Evolutionary conservation across 2,329 filamentous ascomycete genomes (phyloP).

Genomic region (Colletotrichum godetiae): DNA sequence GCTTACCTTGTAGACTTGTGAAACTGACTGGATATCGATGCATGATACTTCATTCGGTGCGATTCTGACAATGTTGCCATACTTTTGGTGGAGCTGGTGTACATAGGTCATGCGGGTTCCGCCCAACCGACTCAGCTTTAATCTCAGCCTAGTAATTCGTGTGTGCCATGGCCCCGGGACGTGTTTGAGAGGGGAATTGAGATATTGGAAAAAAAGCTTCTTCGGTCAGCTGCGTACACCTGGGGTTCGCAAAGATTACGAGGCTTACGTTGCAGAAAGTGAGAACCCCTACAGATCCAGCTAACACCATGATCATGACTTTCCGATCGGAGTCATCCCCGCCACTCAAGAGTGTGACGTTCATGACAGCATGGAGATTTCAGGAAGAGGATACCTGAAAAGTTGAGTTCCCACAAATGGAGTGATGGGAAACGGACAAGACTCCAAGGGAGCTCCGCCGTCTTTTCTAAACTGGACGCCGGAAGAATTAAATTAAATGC

Average conservation of each 20-base stretch:
- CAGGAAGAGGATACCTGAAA: too few relatives aligned
- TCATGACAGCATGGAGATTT: neutral
- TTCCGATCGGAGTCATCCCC: neutral
- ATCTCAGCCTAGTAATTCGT: neutral
- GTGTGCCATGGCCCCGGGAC: neutral
- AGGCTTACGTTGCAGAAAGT: neutral
- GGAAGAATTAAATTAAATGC: neutral
- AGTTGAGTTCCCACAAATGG: too few relatives aligned
- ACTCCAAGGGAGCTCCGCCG: neutral
- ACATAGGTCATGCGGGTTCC: neutral
- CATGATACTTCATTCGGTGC: neutral
- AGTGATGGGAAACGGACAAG: neutral
- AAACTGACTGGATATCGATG: neutral
- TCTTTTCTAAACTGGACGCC: neutral
- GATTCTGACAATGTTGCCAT: neutral
- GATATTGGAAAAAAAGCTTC: neutral
- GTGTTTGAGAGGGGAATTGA: neutral
- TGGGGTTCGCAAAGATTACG: neutral
- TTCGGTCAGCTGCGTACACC: neutral
- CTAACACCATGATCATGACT: neutral
- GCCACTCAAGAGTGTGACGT: neutral
- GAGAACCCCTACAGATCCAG: neutral
- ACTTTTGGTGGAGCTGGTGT: neutral
- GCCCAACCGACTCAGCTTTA: neutral
- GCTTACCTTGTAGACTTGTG: neutral